Evolutionary conservation across 495 filamentous ascomycete species (phyloP), one percentile per base, ranked within the genome.

Genomic region (Physcia stellaris): DNA sequence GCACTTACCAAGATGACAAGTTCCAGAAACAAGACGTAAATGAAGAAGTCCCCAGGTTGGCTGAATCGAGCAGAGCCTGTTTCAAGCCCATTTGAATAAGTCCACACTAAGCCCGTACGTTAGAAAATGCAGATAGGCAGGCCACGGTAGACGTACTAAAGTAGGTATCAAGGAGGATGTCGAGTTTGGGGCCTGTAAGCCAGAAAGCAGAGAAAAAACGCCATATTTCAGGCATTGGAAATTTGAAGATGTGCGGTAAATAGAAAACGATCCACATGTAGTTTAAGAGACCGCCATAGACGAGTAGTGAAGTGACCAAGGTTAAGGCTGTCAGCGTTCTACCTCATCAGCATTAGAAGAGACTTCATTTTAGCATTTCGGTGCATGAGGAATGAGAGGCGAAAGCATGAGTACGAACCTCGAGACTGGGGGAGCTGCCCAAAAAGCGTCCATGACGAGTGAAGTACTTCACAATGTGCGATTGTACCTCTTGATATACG

Each of bases 141-240:
- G 36, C 39, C 45, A 40, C 42, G 24, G 31, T 50, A 31, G 20
- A 37, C 74, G 53, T 72, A 86, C 80, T 55, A 52, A 86, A 82
- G 60, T 85, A 90, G 19, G 87, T 77, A 59, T 95, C 85, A 52
- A 92, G 64, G 24, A 94, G 42, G 33, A 94, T 79, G 32, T 55
- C 57, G 36, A 88, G 49, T 23, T 70, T 42, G 12, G 67, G 61
- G 22, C 73, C 66, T 10, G 79, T 86, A 39, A 93, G 54, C 26
- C 87, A 57, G 60, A 92, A 94, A 28, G 69, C 62, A 9, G 83
- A 79, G 24, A 76, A 57, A 2, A 86, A 50, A 23, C 79, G 67
- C 76, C 78, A 85, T 50, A 80, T 31, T 42, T 83, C 60, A 34
- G 86, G 86, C 20, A 39, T 13, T 21, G 74, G 70, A 32, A 82